These are phyloP conservation scores for Anthostomella pinea DNA, from an alignment of 2,329 filamentous ascomycete genomes.

Conservation along the genomic window DNA sequence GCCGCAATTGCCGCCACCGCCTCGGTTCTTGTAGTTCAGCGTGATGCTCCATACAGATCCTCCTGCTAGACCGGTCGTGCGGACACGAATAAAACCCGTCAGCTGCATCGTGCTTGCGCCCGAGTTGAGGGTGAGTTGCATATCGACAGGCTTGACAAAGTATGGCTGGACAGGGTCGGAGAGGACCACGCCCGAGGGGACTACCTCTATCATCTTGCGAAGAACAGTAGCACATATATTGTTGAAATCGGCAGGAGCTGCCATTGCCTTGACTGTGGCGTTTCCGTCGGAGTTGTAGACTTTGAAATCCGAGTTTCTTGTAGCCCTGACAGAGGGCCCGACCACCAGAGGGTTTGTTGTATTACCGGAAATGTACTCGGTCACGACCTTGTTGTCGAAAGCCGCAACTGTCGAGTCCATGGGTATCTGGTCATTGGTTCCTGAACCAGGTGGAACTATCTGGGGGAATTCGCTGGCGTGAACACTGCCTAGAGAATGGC, in stretches of 20 bases:
- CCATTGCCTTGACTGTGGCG: conserved; percentile 49
- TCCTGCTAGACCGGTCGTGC: conserved; percentile 46
- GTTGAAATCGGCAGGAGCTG: conserved; percentile 42
- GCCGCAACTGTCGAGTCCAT: conserved; percentile 46
- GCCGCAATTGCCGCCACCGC: conserved; percentile 46
- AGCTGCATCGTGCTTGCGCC: conserved; percentile 48
- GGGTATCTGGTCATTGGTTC: conserved; percentile 40
- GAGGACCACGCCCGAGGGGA: conserved; percentile 49
- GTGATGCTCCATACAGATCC: conserved; percentile 45
- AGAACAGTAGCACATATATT: conserved; percentile 49
- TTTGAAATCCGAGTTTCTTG: conserved; percentile 52
- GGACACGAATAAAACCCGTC: conserved; percentile 55
- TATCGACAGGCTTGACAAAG: conserved; percentile 55
- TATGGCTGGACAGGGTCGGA: conserved; percentile 54
- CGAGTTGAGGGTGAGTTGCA: conserved; percentile 52
- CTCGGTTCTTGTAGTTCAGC: conserved; percentile 55
- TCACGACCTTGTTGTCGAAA: conserved; percentile 57
- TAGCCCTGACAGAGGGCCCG: conserved; percentile 43
- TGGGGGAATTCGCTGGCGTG: conserved; percentile 52
- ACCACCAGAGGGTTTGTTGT: conserved; percentile 55
- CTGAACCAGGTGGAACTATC: conserved; percentile 45
- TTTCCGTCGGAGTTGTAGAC: conserved; percentile 57
- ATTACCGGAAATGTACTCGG: conserved; percentile 53
- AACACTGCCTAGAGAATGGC: conserved; percentile 60
- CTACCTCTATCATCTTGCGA: conserved; percentile 61